Base-by-base conservation (phyloP, 768 basidiomycete genomes). In the Boletus fagicola region DNA sequence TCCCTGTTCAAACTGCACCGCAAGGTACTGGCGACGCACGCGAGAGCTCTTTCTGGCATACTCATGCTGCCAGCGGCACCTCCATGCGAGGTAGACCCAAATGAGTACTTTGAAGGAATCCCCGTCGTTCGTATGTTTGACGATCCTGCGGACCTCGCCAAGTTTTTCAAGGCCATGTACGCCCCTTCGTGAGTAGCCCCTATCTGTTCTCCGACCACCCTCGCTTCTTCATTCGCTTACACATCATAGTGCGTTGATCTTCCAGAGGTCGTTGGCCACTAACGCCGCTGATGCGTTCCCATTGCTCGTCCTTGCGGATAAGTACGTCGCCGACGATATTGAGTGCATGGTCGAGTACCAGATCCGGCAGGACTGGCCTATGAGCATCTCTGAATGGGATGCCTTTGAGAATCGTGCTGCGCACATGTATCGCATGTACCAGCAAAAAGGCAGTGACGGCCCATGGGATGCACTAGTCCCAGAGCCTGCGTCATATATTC, bases 341-440 rank as follows among this genome's bases (percentile, higher is more conserved):
- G 45, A 31, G n/a, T 49, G 47, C n/a, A 40, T 57, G 44, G 54
- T 54, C 24, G 56, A 57, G 51, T 47, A 16, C 24, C 38, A 47
- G 30, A 46, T 53, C 3, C 16, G 43, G 3, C 43, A 36, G 4
- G 45, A 49, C 13, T 38, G 53, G 45, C 35, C 45, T 9, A 15
- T 28, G n/a, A 49, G 15, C 15, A 1, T 54, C 4, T 12, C 16
- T 22, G 48, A 54, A 24, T 50, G 47, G 38, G 54, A 51, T 28
- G 22, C 28, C 4, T 54, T 24, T 31, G 53, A 50, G 47, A 40
- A 11, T 6, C 47, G 47, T 24, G 38, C 9, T 8, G 13, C 30
- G 11, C 35, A 38, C 7, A 49, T 38, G 35, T 48, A 54, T 39
- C 38, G 38, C 11, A 57, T 36, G 53, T 33, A 43, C 15, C 54